Conservation (phyloP, 345 rosid genomes). For the Lenwebbia sp. region DNA sequence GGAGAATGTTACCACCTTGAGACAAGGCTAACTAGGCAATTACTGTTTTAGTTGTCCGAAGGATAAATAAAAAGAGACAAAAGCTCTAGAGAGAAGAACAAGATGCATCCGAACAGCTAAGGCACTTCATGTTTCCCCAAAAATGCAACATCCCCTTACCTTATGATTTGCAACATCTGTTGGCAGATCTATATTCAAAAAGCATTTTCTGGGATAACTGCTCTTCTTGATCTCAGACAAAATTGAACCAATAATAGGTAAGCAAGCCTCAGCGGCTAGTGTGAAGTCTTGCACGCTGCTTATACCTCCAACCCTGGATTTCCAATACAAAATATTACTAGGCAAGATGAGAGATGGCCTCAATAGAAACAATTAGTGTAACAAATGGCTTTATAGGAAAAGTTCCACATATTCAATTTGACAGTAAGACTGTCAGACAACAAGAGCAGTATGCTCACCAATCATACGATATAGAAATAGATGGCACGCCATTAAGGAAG, state of each 20-base stretch:
- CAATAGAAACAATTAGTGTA: no score
- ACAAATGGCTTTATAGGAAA: no score
- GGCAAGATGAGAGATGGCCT: neutral
- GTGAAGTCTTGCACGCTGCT: constrained; percentile 43
- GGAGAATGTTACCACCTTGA: neutral
- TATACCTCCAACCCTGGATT: constrained; percentile 53
- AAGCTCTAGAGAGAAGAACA: neutral
- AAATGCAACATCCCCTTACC: constrained; percentile 28
- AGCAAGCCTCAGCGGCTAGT: constrained; percentile 77
- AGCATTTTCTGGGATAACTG: constrained; percentile 48
- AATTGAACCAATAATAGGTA: constrained; percentile 54
- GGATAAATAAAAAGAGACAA: neutral
- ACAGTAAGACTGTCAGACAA: no score
- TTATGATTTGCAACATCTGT: constrained; percentile 60
- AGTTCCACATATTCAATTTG: no score
- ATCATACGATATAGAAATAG: constrained; percentile 68
- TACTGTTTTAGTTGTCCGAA: neutral
- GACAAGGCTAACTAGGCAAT: neutral
- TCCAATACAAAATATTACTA: neutral
- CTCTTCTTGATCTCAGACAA: constrained; percentile 44
- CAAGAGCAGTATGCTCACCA: constrained; percentile 29
- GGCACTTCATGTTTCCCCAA: neutral
- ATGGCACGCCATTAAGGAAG: constrained; percentile 65
- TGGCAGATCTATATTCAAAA: constrained; percentile 79
- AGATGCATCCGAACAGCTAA: neutral